A percentile compares a stretch with the other conserved stretches of the same genome.
These are phyloP conservation scores for Diutina catenulata DNA, from an alignment of 1,139 yeast species.

Conservation along the genomic window DNA sequence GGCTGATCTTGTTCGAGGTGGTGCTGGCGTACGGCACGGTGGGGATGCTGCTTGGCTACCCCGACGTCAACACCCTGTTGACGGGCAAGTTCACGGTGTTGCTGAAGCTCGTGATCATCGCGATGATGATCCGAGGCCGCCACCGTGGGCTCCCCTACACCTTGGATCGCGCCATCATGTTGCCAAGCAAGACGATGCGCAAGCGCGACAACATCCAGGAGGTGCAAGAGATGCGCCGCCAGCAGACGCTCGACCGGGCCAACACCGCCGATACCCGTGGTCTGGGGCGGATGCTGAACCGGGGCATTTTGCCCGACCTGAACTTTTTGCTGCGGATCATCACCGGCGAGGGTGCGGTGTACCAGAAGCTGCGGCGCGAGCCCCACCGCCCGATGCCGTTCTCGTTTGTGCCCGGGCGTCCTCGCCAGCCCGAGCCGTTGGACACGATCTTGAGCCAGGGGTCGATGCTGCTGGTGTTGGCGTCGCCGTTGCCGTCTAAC, in stretches of 20 bases:
- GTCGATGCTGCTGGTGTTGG: too few relatives aligned
- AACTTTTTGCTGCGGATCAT: slow-evolving; percentile 2
- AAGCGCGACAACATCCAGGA: slow-evolving; percentile 61
- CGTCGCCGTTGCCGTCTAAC: too few relatives aligned
- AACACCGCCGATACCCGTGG: neutral
- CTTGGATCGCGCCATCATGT: slow-evolving; percentile 85
- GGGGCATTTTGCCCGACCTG: neutral
- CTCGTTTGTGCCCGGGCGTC: neutral
- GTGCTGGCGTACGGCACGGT: slow-evolving; percentile 96
- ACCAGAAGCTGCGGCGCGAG: neutral
- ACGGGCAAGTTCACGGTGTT: slow-evolving; percentile 59
- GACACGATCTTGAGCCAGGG: too few relatives aligned
- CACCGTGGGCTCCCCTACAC: slow-evolving; percentile 95
- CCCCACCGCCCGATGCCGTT: neutral
- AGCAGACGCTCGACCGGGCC: slow-evolving; percentile 2
- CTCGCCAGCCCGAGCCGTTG: slow-evolving; percentile 1
- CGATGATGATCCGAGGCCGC: slow-evolving; percentile 87
- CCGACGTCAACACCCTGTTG: slow-evolving; percentile 54
- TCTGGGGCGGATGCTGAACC: neutral
- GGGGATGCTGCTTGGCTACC: slow-evolving; percentile 80
- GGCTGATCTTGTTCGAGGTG: slow-evolving; percentile 72
- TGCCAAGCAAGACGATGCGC: slow-evolving; percentile 63
- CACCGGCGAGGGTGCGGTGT: slow-evolving; percentile 3
- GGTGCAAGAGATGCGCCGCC: slow-evolving; percentile 21
- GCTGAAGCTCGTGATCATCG: slow-evolving; percentile 76